Percentiles rank a stretch among this genome's conserved stretches.
Conservation (phyloP, 139 green algal genomes). For the Choricystis sp. region DNA sequence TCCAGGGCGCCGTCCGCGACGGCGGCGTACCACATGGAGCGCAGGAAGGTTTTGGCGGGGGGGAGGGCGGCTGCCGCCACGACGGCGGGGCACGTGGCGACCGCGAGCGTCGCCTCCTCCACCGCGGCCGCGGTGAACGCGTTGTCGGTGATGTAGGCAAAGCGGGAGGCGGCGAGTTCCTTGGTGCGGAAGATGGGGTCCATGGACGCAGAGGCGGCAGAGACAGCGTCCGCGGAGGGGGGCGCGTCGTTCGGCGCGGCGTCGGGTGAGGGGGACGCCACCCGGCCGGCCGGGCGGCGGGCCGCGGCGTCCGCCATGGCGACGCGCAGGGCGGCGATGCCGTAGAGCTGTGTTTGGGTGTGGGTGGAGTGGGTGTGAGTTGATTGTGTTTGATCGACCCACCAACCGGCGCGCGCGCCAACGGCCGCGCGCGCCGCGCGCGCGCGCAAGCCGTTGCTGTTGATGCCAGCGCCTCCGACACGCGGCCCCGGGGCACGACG, state of each 20-base stretch:
- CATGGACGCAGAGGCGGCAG: too few species aligned
- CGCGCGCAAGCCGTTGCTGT: too few species aligned
- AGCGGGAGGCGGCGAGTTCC: constrained; percentile 4
- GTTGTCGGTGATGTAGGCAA: constrained; percentile 30
- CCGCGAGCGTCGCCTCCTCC: constrained; percentile 20
- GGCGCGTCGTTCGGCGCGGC: neutral
- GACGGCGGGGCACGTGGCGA: constrained; percentile 5
- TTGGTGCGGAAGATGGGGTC: neutral
- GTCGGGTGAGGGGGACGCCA: neutral
- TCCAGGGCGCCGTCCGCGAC: neutral
- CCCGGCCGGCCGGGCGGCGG: too few species aligned
- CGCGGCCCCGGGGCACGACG: too few species aligned
- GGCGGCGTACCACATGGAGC: constrained; percentile 37
- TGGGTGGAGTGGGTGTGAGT: neutral
- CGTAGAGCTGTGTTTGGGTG: constrained; percentile 24
- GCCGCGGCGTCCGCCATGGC: constrained; percentile 25
- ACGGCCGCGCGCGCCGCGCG: too few species aligned
- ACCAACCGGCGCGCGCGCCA: too few species aligned
- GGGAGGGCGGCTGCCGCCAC: constrained; percentile 6
- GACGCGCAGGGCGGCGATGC: constrained; percentile 28
- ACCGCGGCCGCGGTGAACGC: constrained; percentile 30
- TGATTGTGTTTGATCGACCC: neutral
- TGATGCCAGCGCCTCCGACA: too few species aligned
- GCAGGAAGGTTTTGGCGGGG: constrained; percentile 41
- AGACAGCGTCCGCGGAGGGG: too few species aligned